Evolutionary conservation across 306 rosid genomes (phyloP).

Genomic region (Clitoria ternatea): DNA sequence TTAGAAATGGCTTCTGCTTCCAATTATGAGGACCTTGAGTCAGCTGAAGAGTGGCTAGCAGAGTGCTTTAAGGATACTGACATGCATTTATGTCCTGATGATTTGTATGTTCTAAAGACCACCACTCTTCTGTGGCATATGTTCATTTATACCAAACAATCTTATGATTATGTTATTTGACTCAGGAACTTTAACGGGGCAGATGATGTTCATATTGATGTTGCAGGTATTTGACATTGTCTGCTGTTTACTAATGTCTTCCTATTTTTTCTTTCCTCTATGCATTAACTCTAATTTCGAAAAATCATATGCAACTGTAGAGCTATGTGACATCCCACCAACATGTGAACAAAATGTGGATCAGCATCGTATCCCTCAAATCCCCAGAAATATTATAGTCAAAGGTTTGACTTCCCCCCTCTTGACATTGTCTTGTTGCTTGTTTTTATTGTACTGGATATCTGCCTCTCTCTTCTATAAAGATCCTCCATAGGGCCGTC

Average conservation of each 20-base stretch:
- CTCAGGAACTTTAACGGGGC: conserved; percentile 58
- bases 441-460: not conserved
- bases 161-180: conserved; percentile 36
- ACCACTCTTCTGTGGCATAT: conserved; percentile 3
- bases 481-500: conserved; percentile 4
- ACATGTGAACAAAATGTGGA: conserved; percentile 39
- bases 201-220: conserved; percentile 50
- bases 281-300: not conserved
- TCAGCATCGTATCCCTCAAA: conserved; percentile 34
- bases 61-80: conserved; percentile 67
- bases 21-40: conserved; percentile 50
- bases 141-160: not conserved
- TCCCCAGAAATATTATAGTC: conserved; percentile 53
- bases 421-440: not conserved
- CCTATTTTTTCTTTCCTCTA: not conserved
- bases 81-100: conserved; percentile 56
- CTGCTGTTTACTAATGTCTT: not conserved
- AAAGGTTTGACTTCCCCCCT: conserved; percentile 49
- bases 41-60: conserved; percentile 75
- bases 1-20: conserved; percentile 52
- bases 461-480: not conserved
- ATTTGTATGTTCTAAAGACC: conserved; percentile 55
- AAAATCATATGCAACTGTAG: conserved; percentile 33
- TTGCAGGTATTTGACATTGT: conserved; percentile 50
- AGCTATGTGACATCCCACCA: conserved; percentile 41